Evolutionary conservation across 2,329 filamentous ascomycete genomes (phyloP).

Genomic region (Immersiporthe knoxdaviesiana): DNA sequence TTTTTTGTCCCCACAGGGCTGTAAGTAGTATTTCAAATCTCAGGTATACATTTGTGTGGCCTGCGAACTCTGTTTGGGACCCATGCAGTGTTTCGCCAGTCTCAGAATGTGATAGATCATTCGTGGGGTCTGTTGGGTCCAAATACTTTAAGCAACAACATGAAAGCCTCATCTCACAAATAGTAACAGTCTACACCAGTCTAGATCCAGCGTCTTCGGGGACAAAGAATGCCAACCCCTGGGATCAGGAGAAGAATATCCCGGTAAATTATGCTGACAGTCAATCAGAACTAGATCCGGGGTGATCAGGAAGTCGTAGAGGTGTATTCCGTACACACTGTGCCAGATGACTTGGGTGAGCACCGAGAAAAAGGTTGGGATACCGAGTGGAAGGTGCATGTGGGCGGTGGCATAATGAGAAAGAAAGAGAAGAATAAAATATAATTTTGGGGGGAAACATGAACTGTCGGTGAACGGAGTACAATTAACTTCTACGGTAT

Average conservation of each 20-base stretch:
- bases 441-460: not conserved
- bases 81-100: not conserved
- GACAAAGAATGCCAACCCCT: not conserved
- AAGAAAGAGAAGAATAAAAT: not conserved
- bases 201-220: not conserved
- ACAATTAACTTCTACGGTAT: not conserved
- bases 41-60: not conserved
- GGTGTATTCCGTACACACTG: no score
- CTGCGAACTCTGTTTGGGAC: not conserved
- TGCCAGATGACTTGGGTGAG: not conserved
- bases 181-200: not conserved
- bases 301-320: not conserved
- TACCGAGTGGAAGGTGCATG: not conserved
- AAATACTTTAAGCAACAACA: not conserved
- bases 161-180: not conserved
- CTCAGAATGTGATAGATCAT: not conserved
- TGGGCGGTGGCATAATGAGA: not conserved
- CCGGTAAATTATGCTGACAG: not conserved
- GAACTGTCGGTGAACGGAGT: not conserved
- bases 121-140: not conserved
- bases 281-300: not conserved
- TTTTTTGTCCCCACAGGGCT: not conserved
- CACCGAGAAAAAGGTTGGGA: not conserved
- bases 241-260: not conserved
- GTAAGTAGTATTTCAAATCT: not conserved